Evolutionary conservation across 2,329 filamentous ascomycete genomes (phyloP).

Genomic region (Colletotrichum godetiae): DNA sequence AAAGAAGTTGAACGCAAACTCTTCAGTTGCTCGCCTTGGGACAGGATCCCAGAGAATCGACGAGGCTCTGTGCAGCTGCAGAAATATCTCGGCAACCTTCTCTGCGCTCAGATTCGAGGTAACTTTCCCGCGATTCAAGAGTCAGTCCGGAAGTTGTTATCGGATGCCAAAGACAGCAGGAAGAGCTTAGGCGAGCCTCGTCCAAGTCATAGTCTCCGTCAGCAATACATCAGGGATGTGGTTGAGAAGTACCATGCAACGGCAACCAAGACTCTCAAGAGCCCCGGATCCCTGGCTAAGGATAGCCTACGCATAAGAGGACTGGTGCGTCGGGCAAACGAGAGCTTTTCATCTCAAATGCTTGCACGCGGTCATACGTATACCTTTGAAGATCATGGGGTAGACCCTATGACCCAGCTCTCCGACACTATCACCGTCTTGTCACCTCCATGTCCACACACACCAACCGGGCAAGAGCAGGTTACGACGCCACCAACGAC

Average conservation of each 20-base stretch:
- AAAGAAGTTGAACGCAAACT: slow-evolving; percentile 41
- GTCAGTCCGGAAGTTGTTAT: slow-evolving; percentile 39
- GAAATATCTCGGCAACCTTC: slow-evolving; percentile 42
- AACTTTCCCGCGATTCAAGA: slow-evolving; percentile 46
- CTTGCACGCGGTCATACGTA: slow-evolving; percentile 39
- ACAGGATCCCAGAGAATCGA: slow-evolving; percentile 37
- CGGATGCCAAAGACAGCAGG: slow-evolving; percentile 26
- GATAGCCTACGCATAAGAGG: slow-evolving; percentile 41
- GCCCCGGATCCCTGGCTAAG: slow-evolving; percentile 39
- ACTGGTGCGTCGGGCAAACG: slow-evolving; percentile 35
- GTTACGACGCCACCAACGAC: background rate
- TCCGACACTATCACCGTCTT: background rate
- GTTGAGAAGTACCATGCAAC: slow-evolving; percentile 40
- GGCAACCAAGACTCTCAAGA: slow-evolving; percentile 38
- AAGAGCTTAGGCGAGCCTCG: slow-evolving; percentile 42
- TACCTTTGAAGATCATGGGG: slow-evolving; percentile 40
- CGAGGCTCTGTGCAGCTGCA: slow-evolving; percentile 45
- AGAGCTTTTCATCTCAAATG: slow-evolving; percentile 44
- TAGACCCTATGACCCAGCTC: slow-evolving; percentile 35
- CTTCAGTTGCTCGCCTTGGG: slow-evolving; percentile 45
- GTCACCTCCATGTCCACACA: background rate
- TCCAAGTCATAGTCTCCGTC: slow-evolving; percentile 37
- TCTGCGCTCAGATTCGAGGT: slow-evolving; percentile 47
- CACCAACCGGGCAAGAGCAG: background rate
- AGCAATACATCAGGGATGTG: slow-evolving; percentile 41